phyloP scores from a whole-genome alignment of 2,329 filamentous ascomycete genomes.

The Nemania abortiva region DNA sequence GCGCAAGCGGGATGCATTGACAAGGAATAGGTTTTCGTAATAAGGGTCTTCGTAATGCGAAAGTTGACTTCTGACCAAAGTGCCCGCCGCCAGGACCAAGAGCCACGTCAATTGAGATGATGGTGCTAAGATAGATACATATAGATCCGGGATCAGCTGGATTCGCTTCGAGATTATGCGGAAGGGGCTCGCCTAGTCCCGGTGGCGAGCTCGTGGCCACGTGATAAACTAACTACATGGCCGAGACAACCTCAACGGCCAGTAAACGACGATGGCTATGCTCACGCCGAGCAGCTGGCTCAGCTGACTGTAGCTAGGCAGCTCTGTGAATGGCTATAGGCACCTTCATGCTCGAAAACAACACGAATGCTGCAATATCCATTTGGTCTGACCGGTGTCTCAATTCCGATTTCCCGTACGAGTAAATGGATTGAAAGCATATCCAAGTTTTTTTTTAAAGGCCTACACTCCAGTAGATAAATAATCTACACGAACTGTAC shows the following conservation, averaged over 20 bases:
- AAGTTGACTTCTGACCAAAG: slow-evolving; percentile 14
- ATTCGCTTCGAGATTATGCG: slow-evolving; percentile 4
- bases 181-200: slow-evolving; percentile 37
- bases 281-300: slow-evolving; percentile 15
- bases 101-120: neutral
- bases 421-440: neutral
- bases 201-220: slow-evolving; percentile 25
- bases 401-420: neutral
- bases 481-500: slow-evolving; percentile 2
- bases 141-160: slow-evolving; percentile 15
- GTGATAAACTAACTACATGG: slow-evolving; percentile 11
- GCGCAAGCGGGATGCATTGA: neutral
- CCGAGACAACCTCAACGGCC: neutral
- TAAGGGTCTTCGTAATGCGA: slow-evolving; percentile 6
- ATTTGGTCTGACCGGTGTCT: neutral
- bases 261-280: slow-evolving; percentile 21
- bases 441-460: neutral
- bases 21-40: slow-evolving; percentile 12
- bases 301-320: slow-evolving; percentile 30
- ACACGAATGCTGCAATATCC: neutral
- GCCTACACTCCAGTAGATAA: neutral
- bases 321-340: slow-evolving; percentile 17
- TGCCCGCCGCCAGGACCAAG: neutral
- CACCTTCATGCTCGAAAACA: neutral
- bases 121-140: neutral